These are phyloP conservation scores for Ricinus communis DNA, from an alignment of 345 rosid species.

Conservation along the genomic window DNA sequence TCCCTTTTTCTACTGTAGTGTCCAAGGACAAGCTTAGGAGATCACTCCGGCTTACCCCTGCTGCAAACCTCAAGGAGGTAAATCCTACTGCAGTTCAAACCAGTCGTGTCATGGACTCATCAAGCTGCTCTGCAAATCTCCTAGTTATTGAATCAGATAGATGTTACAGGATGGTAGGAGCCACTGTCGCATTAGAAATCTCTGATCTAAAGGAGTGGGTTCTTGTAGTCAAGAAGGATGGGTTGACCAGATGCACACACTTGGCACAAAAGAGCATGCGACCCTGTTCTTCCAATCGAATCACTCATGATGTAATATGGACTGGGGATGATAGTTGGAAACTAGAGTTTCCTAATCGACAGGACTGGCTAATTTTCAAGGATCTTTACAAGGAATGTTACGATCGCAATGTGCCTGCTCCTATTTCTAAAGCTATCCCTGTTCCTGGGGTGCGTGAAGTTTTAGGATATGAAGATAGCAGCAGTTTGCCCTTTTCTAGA, in stretches of 20 bases:
- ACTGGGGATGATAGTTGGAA: slow-evolving; percentile 71
- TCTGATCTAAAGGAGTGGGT: slow-evolving; percentile 66
- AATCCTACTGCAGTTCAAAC: slow-evolving; percentile 27
- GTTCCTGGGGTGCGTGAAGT: slow-evolving; percentile 79
- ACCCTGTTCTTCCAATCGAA: slow-evolving; percentile 56
- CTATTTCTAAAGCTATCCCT: slow-evolving; percentile 61
- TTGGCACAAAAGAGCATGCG: slow-evolving; percentile 63
- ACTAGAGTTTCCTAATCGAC: slow-evolving; percentile 70
- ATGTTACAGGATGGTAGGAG: slow-evolving; percentile 75
- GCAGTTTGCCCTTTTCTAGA: slow-evolving; percentile 39
- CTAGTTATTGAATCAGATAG: slow-evolving; percentile 58
- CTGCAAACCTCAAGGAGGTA: slow-evolving; percentile 33
- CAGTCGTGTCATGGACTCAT: slow-evolving; percentile 36
- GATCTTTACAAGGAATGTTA: slow-evolving; percentile 80
- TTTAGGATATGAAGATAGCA: slow-evolving; percentile 42
- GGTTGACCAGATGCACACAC: slow-evolving; percentile 39
- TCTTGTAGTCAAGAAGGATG: slow-evolving; percentile 61
- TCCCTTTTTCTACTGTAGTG: slow-evolving; percentile 46
- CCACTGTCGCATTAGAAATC: slow-evolving; percentile 48
- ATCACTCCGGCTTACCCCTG: slow-evolving; percentile 35
- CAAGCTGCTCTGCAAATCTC: slow-evolving; percentile 60
- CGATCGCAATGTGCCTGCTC: slow-evolving; percentile 55
- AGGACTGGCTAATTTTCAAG: slow-evolving; percentile 80
- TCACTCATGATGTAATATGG: slow-evolving; percentile 73
- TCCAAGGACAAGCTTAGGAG: slow-evolving; percentile 53